phyloP scores from a whole-genome alignment of 1,284 basidiomycete species.

The Meira nashicola region DNA sequence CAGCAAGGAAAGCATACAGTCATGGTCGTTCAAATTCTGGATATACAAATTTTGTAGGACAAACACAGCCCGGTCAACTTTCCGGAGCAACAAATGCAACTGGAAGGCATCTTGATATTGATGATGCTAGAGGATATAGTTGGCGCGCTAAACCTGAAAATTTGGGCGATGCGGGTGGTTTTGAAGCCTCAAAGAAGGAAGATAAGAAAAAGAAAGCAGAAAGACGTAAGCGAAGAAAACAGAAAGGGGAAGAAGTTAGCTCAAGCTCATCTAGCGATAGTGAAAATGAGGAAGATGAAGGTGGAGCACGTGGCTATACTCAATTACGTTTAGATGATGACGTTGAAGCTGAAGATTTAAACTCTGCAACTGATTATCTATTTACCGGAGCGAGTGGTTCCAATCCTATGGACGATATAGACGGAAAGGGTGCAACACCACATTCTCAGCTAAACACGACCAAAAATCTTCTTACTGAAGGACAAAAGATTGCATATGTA shows the following conservation, averaged over 20 bases:
- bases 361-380: constrained; percentile 49
- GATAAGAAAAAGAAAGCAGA: constrained; percentile 3
- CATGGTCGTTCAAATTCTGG: too few species aligned
- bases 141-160: constrained; percentile 44
- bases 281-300: constrained; percentile 22
- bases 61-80: too few species aligned
- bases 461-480: constrained; percentile 47
- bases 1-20: neutral
- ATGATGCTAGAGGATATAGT: constrained; percentile 49
- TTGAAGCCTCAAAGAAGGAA: constrained; percentile 14
- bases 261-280: constrained; percentile 4
- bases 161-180: constrained; percentile 9
- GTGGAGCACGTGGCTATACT: constrained; percentile 43
- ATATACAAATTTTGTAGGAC: too few species aligned
- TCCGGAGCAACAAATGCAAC: constrained; percentile 28
- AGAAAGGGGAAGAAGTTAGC: constrained; percentile 39
- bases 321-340: constrained; percentile 50
- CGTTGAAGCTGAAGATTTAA: constrained; percentile 46
- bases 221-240: constrained; percentile 20
- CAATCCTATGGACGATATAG: constrained; percentile 6
- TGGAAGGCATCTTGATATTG: constrained; percentile 43
- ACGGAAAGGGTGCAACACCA: constrained; percentile 31
- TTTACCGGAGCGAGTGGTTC: constrained; percentile 23
- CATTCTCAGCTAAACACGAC: constrained; percentile 51
- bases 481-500: constrained; percentile 51